Percentiles rank a stretch among this genome's conserved stretches.
Evolutionary conservation across 805 yeast genomes (phyloP).

Genomic region (Candida jianshihensis): DNA sequence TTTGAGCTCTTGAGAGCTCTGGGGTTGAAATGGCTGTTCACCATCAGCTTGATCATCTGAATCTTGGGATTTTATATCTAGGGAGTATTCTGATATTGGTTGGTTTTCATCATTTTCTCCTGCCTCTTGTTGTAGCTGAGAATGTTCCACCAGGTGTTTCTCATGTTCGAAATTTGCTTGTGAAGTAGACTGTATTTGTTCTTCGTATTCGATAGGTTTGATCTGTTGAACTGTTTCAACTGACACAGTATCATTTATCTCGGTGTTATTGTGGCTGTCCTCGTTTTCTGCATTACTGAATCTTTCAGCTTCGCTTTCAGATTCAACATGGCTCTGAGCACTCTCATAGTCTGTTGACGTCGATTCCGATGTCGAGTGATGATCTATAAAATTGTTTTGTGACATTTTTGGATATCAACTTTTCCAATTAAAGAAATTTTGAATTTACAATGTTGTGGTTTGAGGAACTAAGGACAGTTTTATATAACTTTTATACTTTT

Average conservation of each 20-base stretch:
- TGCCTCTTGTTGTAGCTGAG: too few relatives aligned
- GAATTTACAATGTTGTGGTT: too few relatives aligned
- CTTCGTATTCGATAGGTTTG: neutral
- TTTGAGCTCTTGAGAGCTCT: neutral
- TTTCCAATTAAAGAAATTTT: neutral
- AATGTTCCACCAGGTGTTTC: too few relatives aligned
- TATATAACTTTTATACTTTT: too few relatives aligned
- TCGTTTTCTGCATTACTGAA: neutral
- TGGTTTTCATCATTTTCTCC: too few relatives aligned
- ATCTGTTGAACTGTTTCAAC: neutral
- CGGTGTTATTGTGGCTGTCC: neutral
- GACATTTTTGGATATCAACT: neutral
- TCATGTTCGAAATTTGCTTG: too few relatives aligned
- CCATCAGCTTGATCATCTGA: neutral
- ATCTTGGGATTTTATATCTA: too few relatives aligned
- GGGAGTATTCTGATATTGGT: too few relatives aligned
- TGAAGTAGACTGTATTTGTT: too few relatives aligned
- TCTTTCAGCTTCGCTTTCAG: neutral
- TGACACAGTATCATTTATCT: neutral
- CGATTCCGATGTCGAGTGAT: conserved; percentile 1
- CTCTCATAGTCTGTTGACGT: conserved; percentile 19
- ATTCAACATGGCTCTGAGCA: conserved; percentile 13
- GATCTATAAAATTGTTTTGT: neutral
- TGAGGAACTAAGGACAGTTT: too few relatives aligned
- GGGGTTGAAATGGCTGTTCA: neutral